Base-by-base conservation (phyloP, 2,329 filamentous ascomycete species). In the Boeremia lycopersici region DNA sequence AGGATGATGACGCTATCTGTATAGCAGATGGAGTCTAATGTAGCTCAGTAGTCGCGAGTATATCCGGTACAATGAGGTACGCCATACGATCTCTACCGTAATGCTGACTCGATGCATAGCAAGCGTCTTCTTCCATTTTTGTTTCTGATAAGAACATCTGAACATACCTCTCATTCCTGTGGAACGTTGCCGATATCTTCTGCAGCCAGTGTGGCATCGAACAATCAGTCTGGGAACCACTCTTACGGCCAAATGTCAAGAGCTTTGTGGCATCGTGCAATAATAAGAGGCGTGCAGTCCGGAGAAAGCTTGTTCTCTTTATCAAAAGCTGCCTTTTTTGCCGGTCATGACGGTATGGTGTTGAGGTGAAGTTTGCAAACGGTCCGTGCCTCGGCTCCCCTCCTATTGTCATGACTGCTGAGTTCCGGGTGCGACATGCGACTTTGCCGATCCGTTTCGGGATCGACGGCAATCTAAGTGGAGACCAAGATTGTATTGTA, bases 391-490 rank as follows among this genome's bases (percentile, higher is more conserved):
- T 47, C 54, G 54, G 54, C 54, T 57, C 54, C 54, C 54, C 54
- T 57, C 54, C 54, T 44, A 35, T 48, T 26, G 19, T 53, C 48
- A 34, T 34, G 31, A 19, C 33, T 48, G 15, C 63, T 63, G 54
- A 41, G 57, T 56, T 58, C 53, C 59, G 61, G 45, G 64, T 59
- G 53, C 41, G 36, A 52, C 48, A 60, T 53, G 49, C 48, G 44
- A 42, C 42, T 29, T 50, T 55, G 46, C 52, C 52, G 52, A 46
- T 49, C 52, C 30, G 36, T 49, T 47, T 61, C 69, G 66, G 66
- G 64, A 52, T 56, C 58, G 49, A 42, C 55, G 43, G 43, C 23
- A 41, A 13, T 39, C 42, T 39, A 6, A 35, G 48, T 43, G 48
- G 53, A 56, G 53, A 39, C 29, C 46, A n/a, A 33, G 40, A 42